Evolutionary conservation across 768 basidiomycete species (phyloP), one percentile per base, ranked within the genome.

Genomic region (Kwoniella bestiolae): DNA sequence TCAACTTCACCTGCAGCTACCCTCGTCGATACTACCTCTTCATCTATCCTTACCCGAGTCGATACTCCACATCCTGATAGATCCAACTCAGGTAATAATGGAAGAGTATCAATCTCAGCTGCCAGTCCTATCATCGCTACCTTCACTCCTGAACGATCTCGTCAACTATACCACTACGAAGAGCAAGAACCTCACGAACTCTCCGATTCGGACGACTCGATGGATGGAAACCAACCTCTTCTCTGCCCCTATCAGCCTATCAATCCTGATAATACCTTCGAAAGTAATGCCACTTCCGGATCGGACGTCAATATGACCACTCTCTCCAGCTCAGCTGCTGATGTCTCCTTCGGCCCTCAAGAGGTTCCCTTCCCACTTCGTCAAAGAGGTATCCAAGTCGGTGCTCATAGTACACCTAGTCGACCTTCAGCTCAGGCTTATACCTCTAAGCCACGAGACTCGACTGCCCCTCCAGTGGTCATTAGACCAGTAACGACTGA

Each of bases 301-400:
- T 63, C 56, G 14, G 56, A 41, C 32, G 29, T 32, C 32, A 57
- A 51, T 21, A 46, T 45, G 5, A 62, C 31, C 7, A 62, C 60
- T 32, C 9, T 46, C 16, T 69, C 70, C 18, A 63, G 62, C 7
- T 64, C 63, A 14, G 66, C 66, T 12, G 28, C 49, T 18, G 70
- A 72, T 7, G 51, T 73, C 34, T 57, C 47, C 25, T 49, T 68
- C 12, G 65, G 69, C 23, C 62, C 72, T 3, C 69, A 68, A 38
- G 29, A 46, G 25, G 46, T 60, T 9, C 69, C 72, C 9, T 73
- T 63, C 67, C 51, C 68, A 25, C 53, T 57, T 18, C 66, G 66
- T 32, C 56, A 68, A 18, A 59, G 52, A 31, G 50, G 21, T 7
- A 41, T 51, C 28, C 31, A 35, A n/a, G 49, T 56, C 23, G 44